These are phyloP conservation scores for Eucalyptus sp. DNA, from an alignment of 345 rosid genomes.

Conservation along the genomic window DNA sequence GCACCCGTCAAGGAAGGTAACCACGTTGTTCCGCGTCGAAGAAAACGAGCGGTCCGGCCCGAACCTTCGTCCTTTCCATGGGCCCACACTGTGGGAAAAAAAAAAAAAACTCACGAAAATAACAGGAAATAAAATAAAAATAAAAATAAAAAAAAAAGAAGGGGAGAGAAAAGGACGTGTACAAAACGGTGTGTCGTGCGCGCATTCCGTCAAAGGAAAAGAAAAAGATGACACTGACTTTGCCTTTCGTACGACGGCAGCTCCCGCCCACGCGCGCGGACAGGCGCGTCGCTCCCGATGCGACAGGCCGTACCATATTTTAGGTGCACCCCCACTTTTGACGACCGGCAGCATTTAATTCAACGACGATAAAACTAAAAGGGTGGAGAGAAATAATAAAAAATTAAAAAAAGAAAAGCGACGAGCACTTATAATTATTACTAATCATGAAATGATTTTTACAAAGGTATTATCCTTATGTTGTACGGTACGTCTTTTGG, in stretches of 20 bases:
- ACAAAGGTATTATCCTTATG: not conserved
- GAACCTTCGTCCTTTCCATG: not conserved
- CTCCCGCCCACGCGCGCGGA: not conserved
- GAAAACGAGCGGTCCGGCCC: not conserved
- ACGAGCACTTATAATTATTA: not conserved
- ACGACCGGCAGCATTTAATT: not conserved
- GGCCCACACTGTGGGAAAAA: not conserved
- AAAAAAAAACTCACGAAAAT: not conserved
- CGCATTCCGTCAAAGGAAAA: not conserved
- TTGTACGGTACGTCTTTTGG: not conserved
- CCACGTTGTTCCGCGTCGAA: not conserved
- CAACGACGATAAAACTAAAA: not conserved
- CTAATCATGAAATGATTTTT: not conserved
- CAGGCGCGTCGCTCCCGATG: not conserved
- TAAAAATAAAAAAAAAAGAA: accelerated
- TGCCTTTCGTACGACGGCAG: not conserved
- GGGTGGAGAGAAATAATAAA: not conserved
- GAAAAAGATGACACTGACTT: not conserved
- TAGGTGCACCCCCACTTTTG: not conserved
- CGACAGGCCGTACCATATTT: not conserved
- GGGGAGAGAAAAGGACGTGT: not conserved
- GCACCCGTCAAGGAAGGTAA: not conserved
- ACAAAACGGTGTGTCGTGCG: not conserved
- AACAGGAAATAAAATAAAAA: not conserved
- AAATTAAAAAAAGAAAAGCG: not conserved